Base-by-base conservation (phyloP, 2,329 filamentous ascomycete genomes). In the Clonostachys rosea region DNA sequence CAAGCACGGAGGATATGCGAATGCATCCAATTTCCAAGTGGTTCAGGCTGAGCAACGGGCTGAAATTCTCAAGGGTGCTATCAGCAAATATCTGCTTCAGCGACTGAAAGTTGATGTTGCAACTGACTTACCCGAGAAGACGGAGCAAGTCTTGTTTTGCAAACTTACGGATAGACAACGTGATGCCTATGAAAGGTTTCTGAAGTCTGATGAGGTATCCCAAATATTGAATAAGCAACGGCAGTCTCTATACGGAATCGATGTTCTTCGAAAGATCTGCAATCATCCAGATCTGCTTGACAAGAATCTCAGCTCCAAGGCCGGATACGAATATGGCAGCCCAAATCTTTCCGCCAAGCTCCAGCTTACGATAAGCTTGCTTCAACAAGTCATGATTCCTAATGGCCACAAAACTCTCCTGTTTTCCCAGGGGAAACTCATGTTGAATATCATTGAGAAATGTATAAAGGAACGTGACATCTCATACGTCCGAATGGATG, bases 1-100 rank as follows among this genome's bases (percentile, higher is more conserved):
- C 62, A 86, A 86, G 49, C 82, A 91, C 45, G 95, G 95, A 42
- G 94, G 94, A 5, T 97, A 97, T 65, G 91, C 91, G 8, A 96
- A 95, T 64, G 94, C 94, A 4, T 92, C 88, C 0, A 96, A 96
- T 55, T 68, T 97, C 11, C 89, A 96, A 63, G 89, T 97, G 39
- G 87, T 97, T 75, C 96, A 91, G 5, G 92, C 94, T 0, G 89
- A 91, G 55, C 94, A 91, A 63, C 96, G 92, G 57, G 94, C 95
- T 10, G 89, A 96, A 60, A 94, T 91, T 0, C 70, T 99, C 40
- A 96, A 96, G 59, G 91, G 96, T 54, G 86, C 91, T 1, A 96
- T 99, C 56, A 91, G 88, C 56, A 90, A 92, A 3, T 99, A 96
- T 60, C 76, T 99, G 6, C 75, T 99, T 5, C 92, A 97, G 60